Evolutionary conservation across 176 grass and related monocot species (phyloP).

Genomic region (Saccharum spontaneum): DNA sequence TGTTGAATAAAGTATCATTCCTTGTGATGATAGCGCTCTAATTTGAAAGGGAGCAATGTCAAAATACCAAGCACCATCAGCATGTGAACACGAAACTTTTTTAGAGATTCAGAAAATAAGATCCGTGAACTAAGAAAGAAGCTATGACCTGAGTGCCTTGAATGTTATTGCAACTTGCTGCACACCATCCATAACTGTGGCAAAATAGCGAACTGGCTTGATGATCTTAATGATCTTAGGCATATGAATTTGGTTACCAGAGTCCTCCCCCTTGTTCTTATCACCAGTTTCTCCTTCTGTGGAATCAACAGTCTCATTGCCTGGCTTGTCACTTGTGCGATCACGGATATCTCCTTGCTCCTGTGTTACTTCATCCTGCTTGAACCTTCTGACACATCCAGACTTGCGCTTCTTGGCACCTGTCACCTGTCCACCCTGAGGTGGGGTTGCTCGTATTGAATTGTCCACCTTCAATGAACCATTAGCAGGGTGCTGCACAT

Average conservation of each 20-base stretch:
- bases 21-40: background rate
- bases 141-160: conserved; percentile 71
- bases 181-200: conserved; percentile 57
- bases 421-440: conserved; percentile 67
- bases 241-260: conserved; percentile 39
- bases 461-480: conserved; percentile 46
- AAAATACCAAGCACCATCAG: background rate
- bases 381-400: conserved; percentile 87
- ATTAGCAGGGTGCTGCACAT: conserved; percentile 41
- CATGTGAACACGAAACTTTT: background rate
- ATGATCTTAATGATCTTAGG: conserved; percentile 86
- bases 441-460: conserved; percentile 31
- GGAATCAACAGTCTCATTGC: conserved; percentile 46
- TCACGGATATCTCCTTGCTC: conserved; percentile 30
- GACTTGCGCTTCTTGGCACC: conserved; percentile 97
- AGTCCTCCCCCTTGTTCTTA: conserved; percentile 51
- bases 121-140: background rate
- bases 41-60: background rate
- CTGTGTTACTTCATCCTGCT: conserved; percentile 32
- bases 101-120: conserved; percentile 8
- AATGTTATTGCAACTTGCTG: conserved; percentile 89
- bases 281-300: conserved; percentile 63
- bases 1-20: background rate
- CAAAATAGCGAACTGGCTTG: conserved; percentile 66
- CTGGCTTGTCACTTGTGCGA: conserved; percentile 41